Base-by-base conservation (phyloP, 768 basidiomycete species). In the Boletus rubroflammeus region DNA sequence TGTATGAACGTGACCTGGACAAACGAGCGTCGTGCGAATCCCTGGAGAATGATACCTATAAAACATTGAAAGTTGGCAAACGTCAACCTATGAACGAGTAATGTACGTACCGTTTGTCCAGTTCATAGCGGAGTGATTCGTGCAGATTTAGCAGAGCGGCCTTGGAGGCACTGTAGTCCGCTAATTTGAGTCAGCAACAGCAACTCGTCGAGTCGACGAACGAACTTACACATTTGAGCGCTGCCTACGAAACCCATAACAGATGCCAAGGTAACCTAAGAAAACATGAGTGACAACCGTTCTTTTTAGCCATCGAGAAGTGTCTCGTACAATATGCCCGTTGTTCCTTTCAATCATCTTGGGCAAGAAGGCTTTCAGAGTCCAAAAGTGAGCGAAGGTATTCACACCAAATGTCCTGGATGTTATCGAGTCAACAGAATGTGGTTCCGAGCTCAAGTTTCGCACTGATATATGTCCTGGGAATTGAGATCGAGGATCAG, bases 151-250 rank as follows among this genome's bases (percentile, higher is more conserved):
- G 75, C 21, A 89, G 66, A n/a, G 95, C 94, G 11, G 93, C 90
- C 74, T 99, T 99, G 25, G 92, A 93, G 9, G 93, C 92, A 68
- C 79, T 80, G 68, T 99, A 98, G 72, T 96, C 93, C 63, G 85
- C 90, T 92, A 52, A 21, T 32, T 35, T 55, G 31, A 17, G n/a
- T 69, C 36, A 62, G 42, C 29, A 34, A 55, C 7, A 44, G 25
- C 26, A 28, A 47, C 47, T 23, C 40, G 45, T 25, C 10, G 21
- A 56, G 31, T 55, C 11, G 44, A 42, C 29, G 19, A 10, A 50
- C 32, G 23, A 38, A 75, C 84, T 67, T 69, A 93, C 88, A 80
- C 84, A 88, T 84, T 69, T 84, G 88, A 36, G 84, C 88, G 56
- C 78, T 76, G 17, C 90, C 90, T 25, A 83, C 75, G 56, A 88